These are phyloP conservation scores for Leccinum broughii DNA, from an alignment of 768 basidiomycete species.

Conservation along the genomic window DNA sequence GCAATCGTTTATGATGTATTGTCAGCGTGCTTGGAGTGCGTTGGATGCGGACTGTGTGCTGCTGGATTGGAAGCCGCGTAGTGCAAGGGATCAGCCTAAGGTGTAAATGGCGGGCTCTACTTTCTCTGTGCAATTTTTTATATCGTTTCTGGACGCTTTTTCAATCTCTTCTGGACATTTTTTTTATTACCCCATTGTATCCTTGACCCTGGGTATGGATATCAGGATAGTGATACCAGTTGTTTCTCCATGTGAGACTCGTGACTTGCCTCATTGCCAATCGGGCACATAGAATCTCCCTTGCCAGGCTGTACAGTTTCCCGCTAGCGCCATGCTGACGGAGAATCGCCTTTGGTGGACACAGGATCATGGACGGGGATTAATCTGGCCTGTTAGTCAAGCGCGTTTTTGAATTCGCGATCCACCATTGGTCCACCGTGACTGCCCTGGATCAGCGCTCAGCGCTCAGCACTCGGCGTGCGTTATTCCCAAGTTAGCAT, in stretches of 20 bases:
- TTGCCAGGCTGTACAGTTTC: background rate
- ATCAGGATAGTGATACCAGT: background rate
- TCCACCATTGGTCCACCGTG: background rate
- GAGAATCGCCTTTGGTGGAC: background rate
- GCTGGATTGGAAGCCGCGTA: constrained; percentile 39
- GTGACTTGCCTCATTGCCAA: background rate
- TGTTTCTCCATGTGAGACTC: background rate
- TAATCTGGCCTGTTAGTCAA: background rate
- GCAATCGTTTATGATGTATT: constrained; percentile 5
- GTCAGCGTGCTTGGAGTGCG: constrained; percentile 64
- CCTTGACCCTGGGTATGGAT: background rate
- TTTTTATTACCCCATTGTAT: background rate
- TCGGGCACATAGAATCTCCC: background rate
- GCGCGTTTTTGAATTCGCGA: background rate
- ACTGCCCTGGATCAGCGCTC: background rate
- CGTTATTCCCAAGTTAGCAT: background rate
- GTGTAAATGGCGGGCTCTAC: background rate
- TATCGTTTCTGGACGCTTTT: constrained; percentile 1
- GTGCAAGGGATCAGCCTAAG: background rate
- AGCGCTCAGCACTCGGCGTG: background rate
- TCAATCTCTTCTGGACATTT: too few species aligned
- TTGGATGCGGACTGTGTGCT: constrained; percentile 67
- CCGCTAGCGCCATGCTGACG: background rate
- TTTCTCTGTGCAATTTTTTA: background rate
- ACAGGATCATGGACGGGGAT: background rate